Evolutionary conservation across 1,284 basidiomycete genomes (phyloP), one percentile per base, ranked within the genome.

Genomic region (Ceratobasidium theobromae): DNA sequence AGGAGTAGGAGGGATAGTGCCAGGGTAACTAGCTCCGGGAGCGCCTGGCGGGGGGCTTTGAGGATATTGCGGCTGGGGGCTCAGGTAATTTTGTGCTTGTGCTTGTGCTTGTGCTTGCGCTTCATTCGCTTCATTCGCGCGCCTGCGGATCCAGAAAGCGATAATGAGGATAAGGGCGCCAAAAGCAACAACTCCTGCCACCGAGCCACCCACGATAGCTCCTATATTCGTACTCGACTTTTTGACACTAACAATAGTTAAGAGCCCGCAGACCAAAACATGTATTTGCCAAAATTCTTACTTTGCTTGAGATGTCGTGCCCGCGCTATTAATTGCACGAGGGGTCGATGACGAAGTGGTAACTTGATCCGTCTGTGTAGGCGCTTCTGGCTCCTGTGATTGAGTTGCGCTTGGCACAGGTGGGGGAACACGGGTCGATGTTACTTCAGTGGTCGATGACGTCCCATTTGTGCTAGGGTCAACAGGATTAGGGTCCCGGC

Each of bases 201-300:
- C 57, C n/a, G 35, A 33, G 21, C 57, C 57, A 38, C 57, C 57
- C 30, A 46, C 57, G 12, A 62, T 62, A 23, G 57, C 57, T 18
- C 57, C 57, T 6, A 51, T 32, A 27, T 51, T 62, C 1, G 33
- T 16, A 16, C 8, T 49, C 9, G 57, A 16, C 8, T 16, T 12
- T 11, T 43, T n/a, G 3, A 23, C 21, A 49, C 28, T 62, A 38
- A n/a, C n/a, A n/a, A n/a, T n/a, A n/a, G n/a, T n/a, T n/a, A n/a
- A n/a, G n/a, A n/a, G n/a, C n/a, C n/a, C n/a, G n/a, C n/a, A n/a
- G n/a, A n/a, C n/a, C n/a, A n/a, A n/a, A n/a, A n/a, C n/a, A n/a
- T n/a, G n/a, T n/a, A n/a, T n/a, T n/a, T n/a, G n/a, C n/a, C n/a
- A n/a, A n/a, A n/a, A n/a, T n/a, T n/a, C n/a, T n/a, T n/a, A n/a